phyloP scores from a whole-genome alignment of 2,329 filamentous ascomycete species.

The Endocalyx cinctus region DNA sequence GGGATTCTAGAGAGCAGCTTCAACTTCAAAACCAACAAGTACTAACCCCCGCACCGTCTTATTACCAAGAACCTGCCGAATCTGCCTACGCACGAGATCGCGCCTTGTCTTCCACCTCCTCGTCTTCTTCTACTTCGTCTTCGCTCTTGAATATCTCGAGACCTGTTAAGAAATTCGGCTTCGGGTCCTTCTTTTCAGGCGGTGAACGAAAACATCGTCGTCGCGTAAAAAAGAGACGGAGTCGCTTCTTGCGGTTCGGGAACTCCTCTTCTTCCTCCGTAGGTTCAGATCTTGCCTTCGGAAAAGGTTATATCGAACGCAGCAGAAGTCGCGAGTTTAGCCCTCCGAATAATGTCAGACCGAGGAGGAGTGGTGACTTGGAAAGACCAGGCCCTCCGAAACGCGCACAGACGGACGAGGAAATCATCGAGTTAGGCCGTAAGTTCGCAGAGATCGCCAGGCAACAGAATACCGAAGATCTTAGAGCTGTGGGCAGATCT shows the following conservation, averaged over 20 bases:
- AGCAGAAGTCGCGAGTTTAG: constrained; percentile 29
- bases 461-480: constrained; percentile 46
- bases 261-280: constrained; percentile 65
- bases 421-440: constrained; percentile 52
- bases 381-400: constrained; percentile 18
- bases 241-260: constrained; percentile 50
- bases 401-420: constrained; percentile 47
- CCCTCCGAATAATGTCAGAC: constrained; percentile 15
- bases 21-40: constrained; percentile 5
- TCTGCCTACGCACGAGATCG: constrained; percentile 16
- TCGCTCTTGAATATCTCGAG: constrained; percentile 65
- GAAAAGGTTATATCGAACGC: constrained; percentile 50
- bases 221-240: constrained; percentile 41
- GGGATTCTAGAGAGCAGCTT: constrained; percentile 37
- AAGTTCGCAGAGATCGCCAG: constrained; percentile 50
- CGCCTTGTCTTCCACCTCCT: constrained; percentile 28
- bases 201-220: constrained; percentile 45
- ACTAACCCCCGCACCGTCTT: constrained; percentile 26
- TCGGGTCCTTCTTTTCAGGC: constrained; percentile 60
- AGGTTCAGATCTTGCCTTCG: constrained; percentile 65
- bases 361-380: constrained; percentile 11
- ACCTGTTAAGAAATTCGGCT: constrained; percentile 44
- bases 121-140: constrained; percentile 50
- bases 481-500: constrained; percentile 35
- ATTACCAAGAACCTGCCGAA: constrained; percentile 17